Evolutionary conservation across 495 filamentous ascomycete species (phyloP), one percentile per base, ranked within the genome.

Genomic region (Hypomontagnella monticulosa): DNA sequence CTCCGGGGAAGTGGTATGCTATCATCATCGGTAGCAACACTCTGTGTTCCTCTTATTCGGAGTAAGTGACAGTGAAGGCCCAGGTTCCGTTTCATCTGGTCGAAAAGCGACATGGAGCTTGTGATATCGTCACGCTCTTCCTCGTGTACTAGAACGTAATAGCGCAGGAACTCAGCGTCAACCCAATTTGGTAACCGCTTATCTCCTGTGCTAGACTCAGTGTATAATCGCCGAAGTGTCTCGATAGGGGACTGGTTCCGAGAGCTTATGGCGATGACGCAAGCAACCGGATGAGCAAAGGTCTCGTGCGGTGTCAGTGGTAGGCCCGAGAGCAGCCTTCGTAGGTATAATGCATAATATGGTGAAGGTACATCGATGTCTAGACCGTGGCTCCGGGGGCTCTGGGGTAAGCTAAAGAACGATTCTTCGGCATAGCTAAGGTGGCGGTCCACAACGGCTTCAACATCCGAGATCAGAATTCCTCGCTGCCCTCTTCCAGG

Each of bases 31-130:
- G 92, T 93, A 36, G 92, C 88, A 14, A 93, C 87, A 76, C 93
- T 95, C 67, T 91, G 89, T 55, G 87, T 89, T 67, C 90, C 93
- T 66, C 94, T 85, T 18, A 99, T 79, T 37, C 95, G 80, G 4
- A 99, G 83, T 2, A 99, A 83, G 75, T 98, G 95, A 73, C 95
- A 99, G 74, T 98, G 93, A 16, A 99, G 79, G 3, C 95, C 95
- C 67, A 98, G 94, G 74, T 97, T 92, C 20, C 93, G 85, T 76
- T 98, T 98, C 95, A 99, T 99, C 73, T 96, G 91, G 63, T 98
- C 94, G 71, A 95, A 99, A 18, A 97, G 81, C 41, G 84, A 85
- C 72, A 91, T 96, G 32, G 89, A 96, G 74, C 93, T 93, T 10
- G 87, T 83, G 49, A 97, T 95, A 70, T 98, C 93, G 70, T 96